Evolutionary conservation across 805 yeast species (phyloP), one percentile per base, ranked within the genome.

Genomic region (Kodamaea kaohsiungensis): DNA sequence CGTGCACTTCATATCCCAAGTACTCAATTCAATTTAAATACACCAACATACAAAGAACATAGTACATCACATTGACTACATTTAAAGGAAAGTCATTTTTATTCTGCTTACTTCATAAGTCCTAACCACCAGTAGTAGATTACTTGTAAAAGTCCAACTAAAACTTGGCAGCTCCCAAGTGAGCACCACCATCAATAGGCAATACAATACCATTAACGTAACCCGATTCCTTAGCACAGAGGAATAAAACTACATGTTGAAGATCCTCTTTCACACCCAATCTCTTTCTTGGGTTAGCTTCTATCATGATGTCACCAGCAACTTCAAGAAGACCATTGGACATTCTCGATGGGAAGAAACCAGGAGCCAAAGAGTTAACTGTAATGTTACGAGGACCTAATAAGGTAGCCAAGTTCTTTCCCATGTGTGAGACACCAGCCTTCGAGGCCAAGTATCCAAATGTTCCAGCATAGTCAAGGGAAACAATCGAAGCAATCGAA

Each of bases 291-390:
- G 92, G 92, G 69, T 86, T 88, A 27, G 65, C 56, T 30, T 70
- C 75, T 12, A 58, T 60, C 76, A 85, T 72, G 0, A 64, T 30
- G 12, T 80, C 84, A 12, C 84, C 85, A 18, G 80, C 73, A 51
- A 68, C 72, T 39, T 74, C 80, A 47, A 88, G 71, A 47, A 87
- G 59, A 0, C 90, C 92, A 56, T 82, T 77, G 42, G 90, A 78
- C 91, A 87, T 87, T 68, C 85, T 87, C 16, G 87, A 78, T 17
- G 89, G 89, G 79, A 87, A 85, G 66, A 86, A 88, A 0, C 93
- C 93, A 0, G 92, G 92, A 6, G 91, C 90, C 58, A 87, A 67
- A 10, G 83, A 73, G 70, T 88, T 87, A 54, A 87, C 91, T 47
- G 83, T 86, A 62, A 87, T 81, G 70, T 87, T 81, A 45, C 76